phyloP scores from a whole-genome alignment of 345 rosid species.

The Salix viminalis region DNA sequence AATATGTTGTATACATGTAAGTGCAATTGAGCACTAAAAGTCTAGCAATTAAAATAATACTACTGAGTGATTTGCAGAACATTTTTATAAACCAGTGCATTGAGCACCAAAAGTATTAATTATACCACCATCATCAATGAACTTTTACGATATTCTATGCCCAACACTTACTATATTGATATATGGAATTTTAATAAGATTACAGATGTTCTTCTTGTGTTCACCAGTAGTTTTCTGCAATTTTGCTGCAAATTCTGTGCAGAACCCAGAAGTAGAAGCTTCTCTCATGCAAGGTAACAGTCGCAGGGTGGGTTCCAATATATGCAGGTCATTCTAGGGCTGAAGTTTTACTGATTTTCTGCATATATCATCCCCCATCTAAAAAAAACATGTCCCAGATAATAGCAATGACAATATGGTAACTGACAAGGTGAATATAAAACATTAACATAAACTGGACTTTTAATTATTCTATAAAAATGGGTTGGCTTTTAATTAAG shows the following conservation, averaged over 20 bases:
- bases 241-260: neutral
- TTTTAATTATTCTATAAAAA: no score
- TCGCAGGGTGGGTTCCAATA: neutral
- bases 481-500: neutral
- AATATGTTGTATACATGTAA: neutral
- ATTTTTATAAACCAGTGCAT: slow-evolving; percentile 1
- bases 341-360: neutral
- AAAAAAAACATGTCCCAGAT: neutral
- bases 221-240: neutral
- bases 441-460: no score
- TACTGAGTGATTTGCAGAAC: neutral
- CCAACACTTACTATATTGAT: neutral
- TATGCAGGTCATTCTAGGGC: neutral
- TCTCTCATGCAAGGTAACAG: neutral
- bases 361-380: neutral
- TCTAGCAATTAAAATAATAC: neutral
- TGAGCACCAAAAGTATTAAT: slow-evolving; percentile 5
- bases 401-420: neutral
- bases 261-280: neutral
- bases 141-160: neutral
- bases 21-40: slow-evolving; percentile 5
- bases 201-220: neutral
- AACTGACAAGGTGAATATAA: neutral
- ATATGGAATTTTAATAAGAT: neutral
- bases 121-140: slow-evolving; percentile 9